These are phyloP conservation scores for Lathyrus sativus DNA, from an alignment of 306 rosid genomes.

Conservation along the genomic window DNA sequence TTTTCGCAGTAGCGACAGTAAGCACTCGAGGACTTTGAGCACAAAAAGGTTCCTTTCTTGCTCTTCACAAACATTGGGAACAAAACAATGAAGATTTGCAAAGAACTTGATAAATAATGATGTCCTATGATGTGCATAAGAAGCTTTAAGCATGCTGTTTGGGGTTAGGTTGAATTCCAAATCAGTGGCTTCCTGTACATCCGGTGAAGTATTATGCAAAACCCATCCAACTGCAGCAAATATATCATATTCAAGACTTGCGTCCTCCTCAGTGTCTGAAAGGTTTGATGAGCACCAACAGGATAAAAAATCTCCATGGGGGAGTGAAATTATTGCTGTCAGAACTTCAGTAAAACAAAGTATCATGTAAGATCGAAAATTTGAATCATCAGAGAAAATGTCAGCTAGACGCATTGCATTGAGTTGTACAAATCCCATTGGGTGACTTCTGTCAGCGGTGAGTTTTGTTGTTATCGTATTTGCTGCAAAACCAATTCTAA, in stretches of 20 bases:
- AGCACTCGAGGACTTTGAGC: conserved; percentile 78
- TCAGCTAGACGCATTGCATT: conserved; percentile 97
- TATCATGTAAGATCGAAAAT: conserved; percentile 83
- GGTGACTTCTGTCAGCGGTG: conserved; percentile 54
- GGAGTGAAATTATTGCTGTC: conserved; percentile 81
- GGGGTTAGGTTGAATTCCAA: conserved; percentile 59
- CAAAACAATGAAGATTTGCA: conserved; percentile 97
- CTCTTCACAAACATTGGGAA: conserved; percentile 89
- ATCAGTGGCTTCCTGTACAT: conserved; percentile 40
- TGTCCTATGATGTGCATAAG: conserved; percentile 86
- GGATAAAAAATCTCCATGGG: conserved; percentile 83
- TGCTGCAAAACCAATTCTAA: no score
- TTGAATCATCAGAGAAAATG: conserved; percentile 92
- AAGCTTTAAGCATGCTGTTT: conserved; percentile 63
- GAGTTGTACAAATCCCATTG: conserved; percentile 89
- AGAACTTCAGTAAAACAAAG: conserved; percentile 69
- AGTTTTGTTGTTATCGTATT: no score
- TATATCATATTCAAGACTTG: conserved; percentile 75
- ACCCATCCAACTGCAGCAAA: conserved; percentile 91
- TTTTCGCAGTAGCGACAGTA: conserved; percentile 67
- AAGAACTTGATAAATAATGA: conserved; percentile 88
- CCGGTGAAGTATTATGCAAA: conserved; percentile 61
- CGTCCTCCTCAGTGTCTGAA: conserved; percentile 76
- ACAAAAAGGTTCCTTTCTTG: conserved; percentile 87
- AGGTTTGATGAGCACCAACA: conserved; percentile 94